phyloP scores from a whole-genome alignment of 2,329 filamentous ascomycete genomes.

The Fusarium redolens region DNA sequence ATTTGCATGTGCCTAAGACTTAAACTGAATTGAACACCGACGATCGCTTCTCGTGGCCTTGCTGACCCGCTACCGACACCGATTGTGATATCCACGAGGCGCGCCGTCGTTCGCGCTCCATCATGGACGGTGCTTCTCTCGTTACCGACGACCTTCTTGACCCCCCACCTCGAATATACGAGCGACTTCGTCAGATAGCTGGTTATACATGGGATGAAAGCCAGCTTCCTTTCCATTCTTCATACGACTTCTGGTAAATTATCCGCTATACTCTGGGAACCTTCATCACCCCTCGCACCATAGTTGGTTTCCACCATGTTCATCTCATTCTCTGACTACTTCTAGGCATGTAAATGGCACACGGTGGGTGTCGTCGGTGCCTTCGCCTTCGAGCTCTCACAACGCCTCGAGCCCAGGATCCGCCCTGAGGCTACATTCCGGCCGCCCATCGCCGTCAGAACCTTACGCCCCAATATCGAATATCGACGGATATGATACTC shows the following conservation, averaged over 20 bases:
- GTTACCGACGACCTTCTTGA: conserved; percentile 67
- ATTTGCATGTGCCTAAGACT: conserved; percentile 42
- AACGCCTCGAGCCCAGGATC: conserved; percentile 58
- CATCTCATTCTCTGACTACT: conserved; percentile 21
- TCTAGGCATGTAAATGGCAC: conserved; percentile 74
- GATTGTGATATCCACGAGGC: conserved; percentile 37
- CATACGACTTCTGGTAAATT: conserved; percentile 87
- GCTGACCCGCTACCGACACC: conserved; percentile 29
- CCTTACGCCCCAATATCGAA: conserved; percentile 49
- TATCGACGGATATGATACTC: conserved; percentile 51
- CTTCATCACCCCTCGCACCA: neutral
- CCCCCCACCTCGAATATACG: conserved; percentile 75
- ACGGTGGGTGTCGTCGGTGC: conserved; percentile 65
- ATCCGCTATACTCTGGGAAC: neutral
- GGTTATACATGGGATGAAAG: conserved; percentile 83
- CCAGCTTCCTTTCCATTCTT: conserved; percentile 67
- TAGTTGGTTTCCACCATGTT: neutral
- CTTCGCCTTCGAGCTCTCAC: conserved; percentile 59
- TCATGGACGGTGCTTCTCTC: conserved; percentile 64
- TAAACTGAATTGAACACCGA: conserved; percentile 44
- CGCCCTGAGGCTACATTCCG: conserved; percentile 55
- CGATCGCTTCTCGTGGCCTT: conserved; percentile 40
- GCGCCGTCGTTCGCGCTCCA: conserved; percentile 47
- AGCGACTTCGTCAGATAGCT: conserved; percentile 77
- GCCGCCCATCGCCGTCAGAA: conserved; percentile 58